Evolutionary conservation across 345 rosid genomes (phyloP), one percentile per base, ranked within the genome.

Genomic region (Psidium friedrichsthalianum): DNA sequence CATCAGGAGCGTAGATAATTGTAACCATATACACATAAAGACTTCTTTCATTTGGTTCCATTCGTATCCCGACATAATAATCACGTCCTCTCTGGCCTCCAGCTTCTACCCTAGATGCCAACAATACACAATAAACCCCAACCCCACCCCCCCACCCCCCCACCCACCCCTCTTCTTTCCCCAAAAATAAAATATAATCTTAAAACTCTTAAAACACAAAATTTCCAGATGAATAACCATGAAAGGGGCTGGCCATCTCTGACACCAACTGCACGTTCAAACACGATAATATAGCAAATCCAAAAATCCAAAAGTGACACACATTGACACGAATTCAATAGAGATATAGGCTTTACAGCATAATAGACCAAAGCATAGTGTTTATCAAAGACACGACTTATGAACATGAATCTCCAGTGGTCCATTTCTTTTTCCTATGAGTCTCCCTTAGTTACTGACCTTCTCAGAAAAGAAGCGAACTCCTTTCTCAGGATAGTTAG

Each of bases 391-490:
- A 82, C 58, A 52, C 14, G 14, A 29, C 40, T 52, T 16, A 6
- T 36, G 10, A 69, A 36, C 5, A 69, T 5, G 24, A 36, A 36
- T 20, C 0, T 3, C 80, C 80, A 69, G 47, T 12, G 56, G 82
- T 69, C 8, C 51, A 8, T 74, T 51, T 53, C 21, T 64, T 84
- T 61, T n/a, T 58, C 24, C 76, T 74, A n/a, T 29, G 25, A 16
- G 54, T 82, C 53, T n/a, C 49, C 55, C 13, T 52, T 54, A 22
- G 59, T 27, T 74, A 85, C 91, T 87, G 57, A 97, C 99, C 99
- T 97, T 97, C 89, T 97, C 99, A 18, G 99, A 95, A 92, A 97
- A 95, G 94, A 97, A 97, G 51, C 94, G 95, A 83, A 97, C 90
- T 86, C 98, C 99, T 88, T 88, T 93, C 82, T 97, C 99, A 69